phyloP scores from a whole-genome alignment of 139 green algal genomes.

The Micractinium conductrix region DNA sequence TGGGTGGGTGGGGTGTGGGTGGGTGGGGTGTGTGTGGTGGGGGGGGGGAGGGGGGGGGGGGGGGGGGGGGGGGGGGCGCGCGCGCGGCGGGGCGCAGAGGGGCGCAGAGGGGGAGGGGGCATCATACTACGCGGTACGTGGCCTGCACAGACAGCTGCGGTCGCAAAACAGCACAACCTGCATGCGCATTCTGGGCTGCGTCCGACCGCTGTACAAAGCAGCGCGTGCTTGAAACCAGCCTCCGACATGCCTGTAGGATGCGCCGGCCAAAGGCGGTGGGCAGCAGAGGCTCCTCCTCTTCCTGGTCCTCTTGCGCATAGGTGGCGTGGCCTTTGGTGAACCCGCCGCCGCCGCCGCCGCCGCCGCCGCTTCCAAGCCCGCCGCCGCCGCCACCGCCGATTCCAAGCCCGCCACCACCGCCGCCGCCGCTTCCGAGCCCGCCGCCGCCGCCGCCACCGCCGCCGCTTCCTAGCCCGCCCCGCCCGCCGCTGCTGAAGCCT shows the following conservation, averaged over 20 bases:
- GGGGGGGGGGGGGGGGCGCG: no score
- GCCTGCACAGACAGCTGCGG: no score
- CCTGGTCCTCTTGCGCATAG: constrained; percentile 35
- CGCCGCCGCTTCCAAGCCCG: not conserved
- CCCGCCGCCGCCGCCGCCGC: constrained; percentile 40
- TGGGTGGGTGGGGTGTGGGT: no score
- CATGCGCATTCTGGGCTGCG: no score
- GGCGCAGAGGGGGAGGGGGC: no score
- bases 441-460: constrained; percentile 21
- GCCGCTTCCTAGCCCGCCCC: constrained; percentile 32
- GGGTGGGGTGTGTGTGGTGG: no score
- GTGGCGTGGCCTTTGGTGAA: constrained; percentile 40
- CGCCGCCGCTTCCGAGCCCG: constrained; percentile 17
- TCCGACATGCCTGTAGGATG: constrained; percentile 54
- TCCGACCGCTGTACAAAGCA: no score
- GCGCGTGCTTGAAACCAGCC: no score
- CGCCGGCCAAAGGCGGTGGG: constrained; percentile 81
- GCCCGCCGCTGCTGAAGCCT: constrained; percentile 4
- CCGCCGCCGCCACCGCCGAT: not conserved
- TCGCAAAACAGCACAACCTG: no score
- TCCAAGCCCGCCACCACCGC: not conserved
- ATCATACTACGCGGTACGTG: no score
- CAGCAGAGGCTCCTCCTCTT: constrained; percentile 66
- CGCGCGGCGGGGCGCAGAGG: no score
- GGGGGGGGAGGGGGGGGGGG: no score